Evolutionary conservation across 441 rosid genomes (phyloP).

Genomic region (Corymbia calophylla): DNA sequence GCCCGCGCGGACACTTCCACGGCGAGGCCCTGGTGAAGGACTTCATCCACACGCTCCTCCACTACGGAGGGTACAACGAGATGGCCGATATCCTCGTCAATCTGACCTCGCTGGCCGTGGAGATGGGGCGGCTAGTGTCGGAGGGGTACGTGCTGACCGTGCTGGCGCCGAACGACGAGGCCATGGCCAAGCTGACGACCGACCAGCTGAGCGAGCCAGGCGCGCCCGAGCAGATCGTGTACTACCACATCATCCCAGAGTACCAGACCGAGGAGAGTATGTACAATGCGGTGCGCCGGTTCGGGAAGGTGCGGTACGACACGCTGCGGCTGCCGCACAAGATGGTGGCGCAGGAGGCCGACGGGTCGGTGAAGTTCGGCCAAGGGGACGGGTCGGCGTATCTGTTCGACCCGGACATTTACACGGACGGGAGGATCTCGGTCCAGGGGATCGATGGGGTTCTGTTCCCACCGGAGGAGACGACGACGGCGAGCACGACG

Average conservation of each 20-base stretch:
- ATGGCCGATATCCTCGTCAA: constrained; percentile 91
- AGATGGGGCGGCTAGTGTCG: constrained; percentile 82
- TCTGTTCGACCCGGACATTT: constrained; percentile 92
- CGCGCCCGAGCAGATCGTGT: constrained; percentile 82
- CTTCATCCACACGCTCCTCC: constrained; percentile 72
- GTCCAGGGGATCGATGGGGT: constrained; percentile 97
- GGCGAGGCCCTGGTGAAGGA: constrained; percentile 81
- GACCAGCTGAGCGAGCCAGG: constrained; percentile 89
- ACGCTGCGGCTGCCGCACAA: constrained; percentile 82
- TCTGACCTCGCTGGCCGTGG: constrained; percentile 80
- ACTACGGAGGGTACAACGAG: constrained; percentile 89
- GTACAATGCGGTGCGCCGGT: constrained; percentile 89
- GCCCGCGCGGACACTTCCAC: constrained; percentile 65
- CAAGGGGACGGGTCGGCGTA: constrained; percentile 70
- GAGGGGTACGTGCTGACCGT: constrained; percentile 86
- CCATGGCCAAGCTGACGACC: constrained; percentile 86
- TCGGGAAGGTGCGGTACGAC: constrained; percentile 78
- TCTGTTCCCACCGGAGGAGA: constrained; percentile 67
- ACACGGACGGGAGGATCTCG: constrained; percentile 88
- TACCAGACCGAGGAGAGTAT: constrained; percentile 99
- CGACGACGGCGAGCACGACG: neutral
- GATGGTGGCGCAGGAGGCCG: constrained; percentile 87
- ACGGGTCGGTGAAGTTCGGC: constrained; percentile 95
- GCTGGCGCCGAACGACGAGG: constrained; percentile 85
- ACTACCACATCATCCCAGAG: constrained; percentile 84